Percentiles rank a stretch among this genome's conserved stretches.
Evolutionary conservation across 495 filamentous ascomycete species (phyloP).

Genomic region (Rhizodiscina lignyota): DNA sequence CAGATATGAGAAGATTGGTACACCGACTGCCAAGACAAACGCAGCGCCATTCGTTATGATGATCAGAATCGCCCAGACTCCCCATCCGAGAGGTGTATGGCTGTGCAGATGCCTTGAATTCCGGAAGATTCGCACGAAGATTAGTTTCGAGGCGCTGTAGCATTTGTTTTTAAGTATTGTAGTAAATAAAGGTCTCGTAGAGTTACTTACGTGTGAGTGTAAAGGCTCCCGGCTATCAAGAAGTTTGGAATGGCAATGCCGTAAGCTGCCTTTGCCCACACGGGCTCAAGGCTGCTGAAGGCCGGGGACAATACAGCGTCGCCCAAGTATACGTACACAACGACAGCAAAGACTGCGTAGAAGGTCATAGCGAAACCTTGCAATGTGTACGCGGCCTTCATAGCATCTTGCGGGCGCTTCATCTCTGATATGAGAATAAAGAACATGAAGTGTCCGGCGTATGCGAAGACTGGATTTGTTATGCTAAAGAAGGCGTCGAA

Average conservation of each 20-base stretch:
- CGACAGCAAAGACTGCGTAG: conserved; percentile 35
- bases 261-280: conserved; percentile 31
- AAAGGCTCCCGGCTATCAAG: conserved; percentile 33
- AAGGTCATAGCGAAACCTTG: conserved; percentile 30
- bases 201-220: conserved; percentile 36
- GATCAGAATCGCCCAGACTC: conserved; percentile 29
- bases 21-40: conserved; percentile 33
- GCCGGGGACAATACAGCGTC: conserved; percentile 31
- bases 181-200: too few relatives aligned
- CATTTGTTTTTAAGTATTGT: too few relatives aligned
- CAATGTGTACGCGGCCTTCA: conserved; percentile 32
- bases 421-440: conserved; percentile 42
- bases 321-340: conserved; percentile 36
- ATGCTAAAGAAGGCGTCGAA: conserved; percentile 23
- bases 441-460: conserved; percentile 32
- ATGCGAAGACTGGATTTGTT: conserved; percentile 28
- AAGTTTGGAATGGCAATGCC: conserved; percentile 30
- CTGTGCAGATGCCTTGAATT: conserved; percentile 29
- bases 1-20: conserved; percentile 37
- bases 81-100: conserved; percentile 33
- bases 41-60: conserved; percentile 27
- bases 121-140: conserved; percentile 32
- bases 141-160: conserved; percentile 32
- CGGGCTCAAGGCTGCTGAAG: conserved; percentile 30
- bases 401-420: conserved; percentile 37